Base-by-base conservation (phyloP, 805 yeast species). In the Wickerhamomyces bovis region DNA sequence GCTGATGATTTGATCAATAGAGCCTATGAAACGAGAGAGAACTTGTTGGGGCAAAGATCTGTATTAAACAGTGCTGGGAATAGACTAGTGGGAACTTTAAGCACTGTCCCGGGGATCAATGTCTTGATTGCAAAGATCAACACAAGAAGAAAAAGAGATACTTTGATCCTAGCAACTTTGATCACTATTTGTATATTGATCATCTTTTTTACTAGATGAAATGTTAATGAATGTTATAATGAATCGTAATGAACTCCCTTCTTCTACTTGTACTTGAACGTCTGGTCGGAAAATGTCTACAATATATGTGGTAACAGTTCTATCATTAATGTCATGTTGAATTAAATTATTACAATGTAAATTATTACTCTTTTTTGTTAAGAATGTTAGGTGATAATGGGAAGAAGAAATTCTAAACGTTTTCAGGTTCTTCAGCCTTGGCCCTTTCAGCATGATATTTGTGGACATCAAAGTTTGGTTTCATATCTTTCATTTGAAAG, bases 11-110 rank as follows among this genome's bases (percentile, higher is more conserved):
- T 94, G 48, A 73, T 92, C 35, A 76, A 77, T n/a, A 90, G 85
- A 61, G 98, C 97, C 1, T 84, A 79, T 67, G 87, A 85, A 54
- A 89, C 98, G 0, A 73, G 98, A 48, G 97, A 90, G 50, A 95
- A 87, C 58, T 75, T 94, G 44, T 54, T 76, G 41, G 72, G 82
- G 42, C 99, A 94, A 67, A 73, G 92, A 49, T 76, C 74, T 35
- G 62, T 76, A 8, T 70, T 94, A 44, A 71, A 72, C 47, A 77
- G 71, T 49, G 85, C 94, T 6, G 86, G 83, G 52, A 72, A 77
- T 47, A 74, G 79, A 48, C 69, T 90, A 46, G 71, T 80, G 49
- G 75, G 75, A 38, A 72, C 86, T 1, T 67, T 89, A 41, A 78
- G 78, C 57, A 70, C 76, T 35, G 76, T 94, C 42, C 99, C 99